Percentiles rank a stretch among this genome's conserved stretches.
Conservation (phyloP, 2,329 filamentous ascomycete genomes). For the Domatiomyces globalis region DNA sequence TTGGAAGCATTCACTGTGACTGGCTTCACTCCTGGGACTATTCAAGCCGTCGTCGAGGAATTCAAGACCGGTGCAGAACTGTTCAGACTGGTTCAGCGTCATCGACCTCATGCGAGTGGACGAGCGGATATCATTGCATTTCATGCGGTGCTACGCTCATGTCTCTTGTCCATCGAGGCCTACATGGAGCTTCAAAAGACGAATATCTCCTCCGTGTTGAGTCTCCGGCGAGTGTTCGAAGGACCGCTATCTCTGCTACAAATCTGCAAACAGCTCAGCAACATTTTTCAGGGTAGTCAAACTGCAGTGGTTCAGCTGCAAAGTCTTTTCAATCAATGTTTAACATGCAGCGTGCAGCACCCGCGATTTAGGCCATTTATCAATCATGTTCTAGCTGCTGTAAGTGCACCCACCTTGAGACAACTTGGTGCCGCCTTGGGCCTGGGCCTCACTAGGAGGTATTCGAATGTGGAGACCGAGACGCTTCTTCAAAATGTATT, state of each 20-base stretch:
- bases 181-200: neutral
- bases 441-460: neutral
- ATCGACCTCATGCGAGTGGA: neutral
- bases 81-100: neutral
- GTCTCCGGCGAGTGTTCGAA: neutral
- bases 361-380: neutral
- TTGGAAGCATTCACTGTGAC: neutral
- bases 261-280: neutral
- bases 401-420: neutral
- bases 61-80: neutral
- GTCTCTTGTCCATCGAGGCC: neutral
- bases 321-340: neutral
- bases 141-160: neutral
- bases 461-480: neutral
- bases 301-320: neutral
- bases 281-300: neutral
- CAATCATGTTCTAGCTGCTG: neutral
- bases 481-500: neutral
- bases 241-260: neutral
- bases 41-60: neutral
- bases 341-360: neutral
- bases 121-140: neutral
- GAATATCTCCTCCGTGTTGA: neutral
- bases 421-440: neutral
- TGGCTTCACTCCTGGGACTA: constrained; percentile 2